These are phyloP conservation scores for Fusarium neocosmosporiellum DNA, from an alignment of 2,329 filamentous ascomycete genomes.

Conservation along the genomic window DNA sequence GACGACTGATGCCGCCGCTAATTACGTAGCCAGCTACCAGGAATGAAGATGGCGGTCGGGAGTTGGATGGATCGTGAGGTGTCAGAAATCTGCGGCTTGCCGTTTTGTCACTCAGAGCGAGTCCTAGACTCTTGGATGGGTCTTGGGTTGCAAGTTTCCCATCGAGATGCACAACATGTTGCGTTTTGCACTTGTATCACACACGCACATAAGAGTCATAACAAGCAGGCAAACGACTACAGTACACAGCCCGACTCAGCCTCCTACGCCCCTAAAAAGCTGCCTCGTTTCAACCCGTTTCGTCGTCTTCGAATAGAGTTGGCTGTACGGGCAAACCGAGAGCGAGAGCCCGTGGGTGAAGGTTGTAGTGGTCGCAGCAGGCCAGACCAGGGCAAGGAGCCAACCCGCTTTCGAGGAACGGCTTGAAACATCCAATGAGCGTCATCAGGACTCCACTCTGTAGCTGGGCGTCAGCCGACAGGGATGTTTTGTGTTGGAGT, in stretches of 20 bases:
- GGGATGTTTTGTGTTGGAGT: conserved; percentile 10
- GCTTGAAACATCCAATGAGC: conserved; percentile 27
- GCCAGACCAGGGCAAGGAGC: conserved; percentile 10
- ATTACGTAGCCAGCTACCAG: conserved; percentile 34
- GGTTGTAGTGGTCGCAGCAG: conserved; percentile 38
- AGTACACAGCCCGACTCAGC: conserved; percentile 28
- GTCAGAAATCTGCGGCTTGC: conserved; percentile 29
- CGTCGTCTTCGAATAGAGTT: conserved; percentile 19
- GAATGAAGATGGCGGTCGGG: conserved; percentile 15
- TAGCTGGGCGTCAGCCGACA: conserved; percentile 33
- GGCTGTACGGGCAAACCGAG: conserved; percentile 23
- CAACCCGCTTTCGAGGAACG: conserved; percentile 5
- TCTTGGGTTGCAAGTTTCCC: neutral
- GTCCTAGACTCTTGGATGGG: conserved; percentile 16
- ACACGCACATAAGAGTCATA: neutral
- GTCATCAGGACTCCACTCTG: conserved; percentile 11
- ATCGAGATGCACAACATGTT: neutral
- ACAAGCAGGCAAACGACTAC: conserved; percentile 3
- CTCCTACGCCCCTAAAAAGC: neutral
- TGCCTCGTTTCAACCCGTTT: conserved; percentile 33
- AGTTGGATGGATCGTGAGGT: conserved; percentile 15
- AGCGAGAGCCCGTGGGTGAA: conserved; percentile 1
- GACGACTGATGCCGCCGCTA: conserved; percentile 24
- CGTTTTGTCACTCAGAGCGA: conserved; percentile 12
- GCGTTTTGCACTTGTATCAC: conserved; percentile 7